Base-by-base conservation (phyloP, 495 filamentous ascomycete species). In the Hypoxylon lenormandii region DNA sequence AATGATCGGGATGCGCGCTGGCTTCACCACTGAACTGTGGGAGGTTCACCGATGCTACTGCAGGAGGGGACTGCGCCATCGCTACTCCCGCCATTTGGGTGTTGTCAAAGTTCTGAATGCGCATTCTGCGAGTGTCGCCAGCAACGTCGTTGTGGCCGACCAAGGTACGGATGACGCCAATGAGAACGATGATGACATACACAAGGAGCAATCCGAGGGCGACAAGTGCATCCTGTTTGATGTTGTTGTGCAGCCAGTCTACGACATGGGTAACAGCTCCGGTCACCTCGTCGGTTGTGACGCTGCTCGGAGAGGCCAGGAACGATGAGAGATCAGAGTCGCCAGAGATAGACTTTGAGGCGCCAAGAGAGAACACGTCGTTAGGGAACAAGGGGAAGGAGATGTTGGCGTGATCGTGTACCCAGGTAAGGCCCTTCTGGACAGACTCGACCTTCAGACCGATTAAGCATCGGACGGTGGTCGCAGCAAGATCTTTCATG, bases 351-450 rank as follows among this genome's bases (percentile, higher is more conserved):
- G 86, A 89, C 37, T 85, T 80, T 13, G 85, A 77, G 36, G 94
- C 92, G 23, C 94, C 94, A 37, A 88, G 80, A 50, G 91, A 93
- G 83, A 98, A 97, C 23, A 90, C 90, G 71, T 97, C 84, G 72
- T 92, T 88, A 22, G 86, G 84, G 28, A 98, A 85, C 18, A 84
- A 74, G 0, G 96, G 95, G 72, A 98, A 90, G 60, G 87, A 79
- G 66, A 98, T 84, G 50, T 96, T 86, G 1, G 96, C 93, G 69
- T 97, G 74, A 69, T 98, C 89, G 59, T 88, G 82, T 30, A 96
- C 89, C 93, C 93, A 98, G 0, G 91, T 96, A 0, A 98, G 86
- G 7, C 90, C 95, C 68, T 89, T 88, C 74, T 98, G 83, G 64
- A 98, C 84, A 10, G 87, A 80, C 12, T 87, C 85, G 60, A 94